Base-by-base conservation (phyloP, 345 rosid species). In the Carallia pectinifolia region DNA sequence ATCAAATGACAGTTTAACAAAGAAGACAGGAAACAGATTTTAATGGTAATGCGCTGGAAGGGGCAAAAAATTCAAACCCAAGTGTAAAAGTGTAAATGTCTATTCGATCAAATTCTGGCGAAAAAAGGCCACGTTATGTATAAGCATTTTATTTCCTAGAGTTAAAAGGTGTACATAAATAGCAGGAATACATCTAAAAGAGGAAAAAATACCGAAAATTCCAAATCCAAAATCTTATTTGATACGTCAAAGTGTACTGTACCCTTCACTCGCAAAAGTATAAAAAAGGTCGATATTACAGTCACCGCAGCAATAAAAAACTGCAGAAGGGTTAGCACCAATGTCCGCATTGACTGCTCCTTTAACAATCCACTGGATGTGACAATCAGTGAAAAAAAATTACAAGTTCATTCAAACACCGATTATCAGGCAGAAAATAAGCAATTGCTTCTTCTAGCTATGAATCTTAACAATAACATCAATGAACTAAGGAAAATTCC, bases 311-410 rank as follows among this genome's bases (percentile, higher is more conserved):
- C 23, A 23, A 23, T 23, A 23, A 23, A 23, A 23, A 23, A 23
- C 77, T 2, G 67, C 77, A 17, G 77, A 73, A 37, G 77, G 77
- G 23, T 73, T 73, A 3, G 77, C 77, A 58, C 71, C 77, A 31
- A 66, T 73, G 31, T 73, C 47, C 7, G 66, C 77, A 66, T 73
- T 67, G 61, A 73, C 36, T 8, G 71, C 62, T 50, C 77, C 77
- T 38, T 58, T 40, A 34, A 73, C 62, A 50, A 67, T 71, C 77
- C 77, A 73, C 77, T 72, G 38, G 15, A 64, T 23, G 53, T 18
- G 18, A 23, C 13, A 27, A 67, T 53, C 9, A 16, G 4, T 27
- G 27, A 10, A 19, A 29, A 23, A 23, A 66, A 52, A 53, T 6
- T 4, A 13, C 34, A 5, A 66, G 5, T 33, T 33, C 34, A 33